Evolutionary conservation across 495 filamentous ascomycete species (phyloP).

Genomic region (Aspergillus sclerotioniger): DNA sequence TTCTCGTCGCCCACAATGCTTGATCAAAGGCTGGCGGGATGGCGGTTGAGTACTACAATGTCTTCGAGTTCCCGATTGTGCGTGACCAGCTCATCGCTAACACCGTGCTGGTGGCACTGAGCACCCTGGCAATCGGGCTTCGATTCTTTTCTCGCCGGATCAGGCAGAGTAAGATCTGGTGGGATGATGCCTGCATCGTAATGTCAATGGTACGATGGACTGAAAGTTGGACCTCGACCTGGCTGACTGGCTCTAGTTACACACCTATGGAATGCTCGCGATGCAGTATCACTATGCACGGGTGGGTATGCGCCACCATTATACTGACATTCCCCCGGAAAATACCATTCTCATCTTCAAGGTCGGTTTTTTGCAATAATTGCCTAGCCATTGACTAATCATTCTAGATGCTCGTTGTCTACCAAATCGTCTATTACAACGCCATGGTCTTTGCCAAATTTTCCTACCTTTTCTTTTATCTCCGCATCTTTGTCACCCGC

Average conservation of each 20-base stretch:
- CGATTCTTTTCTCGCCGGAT: slow-evolving; percentile 21
- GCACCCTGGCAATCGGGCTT: slow-evolving; percentile 16
- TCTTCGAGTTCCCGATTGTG: slow-evolving; percentile 20
- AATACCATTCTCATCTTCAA: slow-evolving; percentile 24
- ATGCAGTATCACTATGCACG: slow-evolving; percentile 25
- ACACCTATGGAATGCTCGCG: slow-evolving; percentile 26
- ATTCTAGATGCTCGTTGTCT: slow-evolving; percentile 20
- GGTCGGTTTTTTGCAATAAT: not conserved
- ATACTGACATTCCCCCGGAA: slow-evolving; percentile 14
- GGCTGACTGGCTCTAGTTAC: slow-evolving; percentile 9
- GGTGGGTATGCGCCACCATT: slow-evolving; percentile 22
- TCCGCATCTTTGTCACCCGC: slow-evolving; percentile 45
- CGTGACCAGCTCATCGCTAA: slow-evolving; percentile 27
- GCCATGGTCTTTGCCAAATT: slow-evolving; percentile 46
- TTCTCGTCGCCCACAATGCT: not conserved
- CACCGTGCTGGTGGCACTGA: slow-evolving; percentile 18
- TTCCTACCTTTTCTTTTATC: slow-evolving; percentile 51
- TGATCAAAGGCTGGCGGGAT: not conserved
- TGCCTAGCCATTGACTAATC: not conserved
- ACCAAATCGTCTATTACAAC: slow-evolving; percentile 31
- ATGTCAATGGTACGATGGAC: slow-evolving; percentile 6
- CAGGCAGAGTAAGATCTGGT: slow-evolving; percentile 18
- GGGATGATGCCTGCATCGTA: slow-evolving; percentile 23
- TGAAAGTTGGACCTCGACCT: not conserved
- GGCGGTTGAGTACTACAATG: slow-evolving; percentile 22